Evolutionary conservation across 2,329 filamentous ascomycete genomes (phyloP), one percentile per base, ranked within the genome.

Genomic region (Eutypella sp.): DNA sequence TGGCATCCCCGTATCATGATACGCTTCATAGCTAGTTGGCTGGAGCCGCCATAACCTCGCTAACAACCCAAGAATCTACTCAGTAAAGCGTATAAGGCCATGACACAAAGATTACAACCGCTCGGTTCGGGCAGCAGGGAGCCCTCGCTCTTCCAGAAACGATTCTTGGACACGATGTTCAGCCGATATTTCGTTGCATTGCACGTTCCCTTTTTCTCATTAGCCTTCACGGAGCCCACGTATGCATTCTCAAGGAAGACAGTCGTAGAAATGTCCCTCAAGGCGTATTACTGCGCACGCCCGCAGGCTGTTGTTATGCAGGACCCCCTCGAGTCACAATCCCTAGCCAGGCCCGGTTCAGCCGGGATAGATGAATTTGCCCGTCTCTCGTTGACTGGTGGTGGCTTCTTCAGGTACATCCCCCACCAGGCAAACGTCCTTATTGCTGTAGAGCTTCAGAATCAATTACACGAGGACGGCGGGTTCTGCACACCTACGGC

Each of bases 101-200:
- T 78, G 0, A 62, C 60, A 10, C 64, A 55, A 3, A 66, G 48
- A 0, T 51, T 74, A 2, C 63, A 65, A 16, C 43, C 33, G 8
- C 60, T 57, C 27, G 44, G 38, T 5, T 29, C 51, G 2, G 41
- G 20, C 4, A 45, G 42, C 5, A 52, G 55, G 13, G 37, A 31
- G 3, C 53, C 59, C 0, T 63, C 61, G 0, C 47, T 52, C 0
- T 75, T 76, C 44, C 67, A 71, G n/a, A 55, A 69, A 5, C 67
- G 70, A 3, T 52, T 75, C 1, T 56, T 78, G 5, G 73, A 81
- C 23, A 66, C 78, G 36, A 59, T 79, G 19, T 67, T 81, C 48
- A 70, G 75, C 22, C 74, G 78, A 8, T 81, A 78, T 53, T 59
- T 83, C 3, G 65, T 77, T 5, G 66, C 73, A 0, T 66, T 85